Base-by-base conservation (phyloP, 2,329 filamentous ascomycete species). In the Aspergillus uvarum region DNA sequence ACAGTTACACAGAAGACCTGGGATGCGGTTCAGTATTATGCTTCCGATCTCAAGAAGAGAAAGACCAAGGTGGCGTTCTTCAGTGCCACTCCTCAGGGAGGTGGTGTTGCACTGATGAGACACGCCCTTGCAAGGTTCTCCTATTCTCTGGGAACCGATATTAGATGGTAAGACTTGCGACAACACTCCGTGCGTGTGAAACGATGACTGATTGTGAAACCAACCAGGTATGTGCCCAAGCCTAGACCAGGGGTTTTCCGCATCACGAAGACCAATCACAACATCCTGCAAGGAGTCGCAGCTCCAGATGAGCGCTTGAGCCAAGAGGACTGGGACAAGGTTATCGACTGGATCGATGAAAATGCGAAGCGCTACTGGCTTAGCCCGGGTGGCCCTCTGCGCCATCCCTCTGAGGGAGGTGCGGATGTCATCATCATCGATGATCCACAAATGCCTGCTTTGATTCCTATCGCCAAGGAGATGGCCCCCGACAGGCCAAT, bases 251-350 rank as follows among this genome's bases (percentile, higher is more conserved):
- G 89, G 16, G 87, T 94, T 11, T 95, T 95, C 76, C 83, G 90
- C 54, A 89, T 91, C 74, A 95, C 91, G 66, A 95, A 95, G 78
- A 92, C 89, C 65, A 89, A 92, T 67, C 91, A 95, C 83, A 95
- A 95, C 76, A 93, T 94, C 64, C 85, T 95, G 2, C 91, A 95
- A 76, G 91, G 90, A 8, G 90, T 93, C 47, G 86, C 87, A 47
- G 80, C 82, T 26, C 84, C 86, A 0, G 83, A 85, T 2, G 83
- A 90, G 66, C 83, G 85, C n/a, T 81, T 94, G 32, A 85, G 82
- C 0, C 67, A 79, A 1, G 83, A 89, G 2, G 85, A 90, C 59
- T 86, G 87, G 67, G 73, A 78, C 1, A 76, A 80, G n/a, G 85
- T 94, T 54, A 83, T 83, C 10, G 83, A 87, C 51, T 95, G 91